phyloP scores from a whole-genome alignment of 139 green algal genomes.

The Tetradesmus lagerheimii region DNA sequence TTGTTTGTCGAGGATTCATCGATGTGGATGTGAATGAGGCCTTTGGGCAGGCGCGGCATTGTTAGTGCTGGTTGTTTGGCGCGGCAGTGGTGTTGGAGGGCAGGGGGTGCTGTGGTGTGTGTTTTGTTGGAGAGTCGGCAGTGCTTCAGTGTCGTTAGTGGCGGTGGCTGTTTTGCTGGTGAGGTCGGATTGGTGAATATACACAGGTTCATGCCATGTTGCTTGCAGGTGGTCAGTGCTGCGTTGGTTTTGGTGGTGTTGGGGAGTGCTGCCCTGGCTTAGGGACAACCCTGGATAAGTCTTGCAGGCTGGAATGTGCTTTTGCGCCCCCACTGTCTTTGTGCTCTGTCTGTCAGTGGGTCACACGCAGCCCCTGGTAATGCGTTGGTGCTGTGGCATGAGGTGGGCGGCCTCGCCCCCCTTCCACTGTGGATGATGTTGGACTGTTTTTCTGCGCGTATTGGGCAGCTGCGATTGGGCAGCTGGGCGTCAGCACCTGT shows the following conservation, averaged over 20 bases:
- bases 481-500: background rate
- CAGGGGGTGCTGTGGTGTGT: background rate
- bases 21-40: background rate
- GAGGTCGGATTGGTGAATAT: background rate
- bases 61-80: conserved; percentile 1
- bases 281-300: background rate
- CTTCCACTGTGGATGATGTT: background rate
- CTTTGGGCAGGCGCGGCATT: background rate
- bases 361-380: background rate
- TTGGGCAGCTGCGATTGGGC: background rate
- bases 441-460: background rate
- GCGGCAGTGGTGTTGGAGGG: background rate
- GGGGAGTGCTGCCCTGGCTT: background rate
- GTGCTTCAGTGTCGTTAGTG: background rate
- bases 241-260: background rate
- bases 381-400: background rate
- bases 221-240: background rate
- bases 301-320: background rate
- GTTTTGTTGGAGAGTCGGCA: background rate
- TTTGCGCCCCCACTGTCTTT: background rate
- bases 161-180: background rate
- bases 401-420: background rate
- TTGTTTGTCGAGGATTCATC: background rate
- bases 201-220: background rate
- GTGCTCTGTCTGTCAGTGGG: background rate